phyloP scores from a whole-genome alignment of 345 rosid species.

The Clarkia xantiana region DNA sequence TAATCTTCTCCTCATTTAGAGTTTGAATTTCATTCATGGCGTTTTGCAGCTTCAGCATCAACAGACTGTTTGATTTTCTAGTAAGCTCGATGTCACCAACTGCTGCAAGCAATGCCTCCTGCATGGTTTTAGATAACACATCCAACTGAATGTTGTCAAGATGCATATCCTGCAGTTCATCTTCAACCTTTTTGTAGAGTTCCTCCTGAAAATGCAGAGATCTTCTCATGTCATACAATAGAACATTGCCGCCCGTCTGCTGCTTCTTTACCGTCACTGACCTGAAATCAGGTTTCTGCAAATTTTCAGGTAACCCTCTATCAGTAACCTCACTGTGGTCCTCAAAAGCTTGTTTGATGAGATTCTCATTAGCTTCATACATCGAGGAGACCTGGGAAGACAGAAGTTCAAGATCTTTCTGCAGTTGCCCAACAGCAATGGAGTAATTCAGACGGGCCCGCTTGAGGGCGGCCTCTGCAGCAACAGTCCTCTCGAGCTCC shows the following conservation, averaged over 20 bases:
- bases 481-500: slow-evolving; percentile 63
- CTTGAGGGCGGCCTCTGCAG: slow-evolving; percentile 81
- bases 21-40: slow-evolving; percentile 50
- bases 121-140: slow-evolving; percentile 58
- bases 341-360: slow-evolving; percentile 64
- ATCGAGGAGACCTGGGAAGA: slow-evolving; percentile 84
- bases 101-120: slow-evolving; percentile 53
- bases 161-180: slow-evolving; percentile 63
- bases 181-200: slow-evolving; percentile 67
- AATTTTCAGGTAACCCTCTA: slow-evolving; percentile 17
- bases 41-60: slow-evolving; percentile 50
- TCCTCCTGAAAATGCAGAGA: slow-evolving; percentile 74
- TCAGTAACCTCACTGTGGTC: slow-evolving; percentile 37
- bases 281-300: not conserved
- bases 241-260: slow-evolving; percentile 48
- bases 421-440: slow-evolving; percentile 83
- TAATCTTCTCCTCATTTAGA: slow-evolving; percentile 42
- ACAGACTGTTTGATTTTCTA: slow-evolving; percentile 41
- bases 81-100: slow-evolving; percentile 43
- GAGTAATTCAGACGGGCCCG: slow-evolving; percentile 95
- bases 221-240: slow-evolving; percentile 57
- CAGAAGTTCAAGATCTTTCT: slow-evolving; percentile 89
- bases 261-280: slow-evolving; percentile 27
- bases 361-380: slow-evolving; percentile 84
- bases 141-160: slow-evolving; percentile 52